phyloP scores from a whole-genome alignment of 2,329 filamentous ascomycete genomes.

The Ceratocystis cubensis region DNA sequence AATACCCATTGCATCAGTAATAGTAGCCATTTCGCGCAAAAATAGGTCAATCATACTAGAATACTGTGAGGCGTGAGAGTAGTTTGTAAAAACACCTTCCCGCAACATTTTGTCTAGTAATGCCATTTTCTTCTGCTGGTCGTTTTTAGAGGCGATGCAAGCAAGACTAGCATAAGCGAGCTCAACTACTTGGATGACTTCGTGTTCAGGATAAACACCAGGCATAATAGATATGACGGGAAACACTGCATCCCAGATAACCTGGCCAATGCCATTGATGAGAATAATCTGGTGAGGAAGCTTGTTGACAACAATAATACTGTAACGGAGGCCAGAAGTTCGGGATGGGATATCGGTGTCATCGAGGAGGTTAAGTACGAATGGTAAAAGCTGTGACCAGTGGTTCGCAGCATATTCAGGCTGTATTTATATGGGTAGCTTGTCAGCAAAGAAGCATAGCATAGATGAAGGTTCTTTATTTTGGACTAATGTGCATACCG shows the following conservation, averaged over 20 bases:
- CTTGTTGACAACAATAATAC: conserved; percentile 42
- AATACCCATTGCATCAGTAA: conserved; percentile 48
- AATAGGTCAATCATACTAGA: conserved; percentile 45
- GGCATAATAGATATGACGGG: conserved; percentile 68
- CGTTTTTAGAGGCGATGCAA: conserved; percentile 25
- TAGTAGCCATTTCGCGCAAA: conserved; percentile 35
- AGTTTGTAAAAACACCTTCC: conserved; percentile 42
- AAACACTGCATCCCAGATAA: conserved; percentile 57
- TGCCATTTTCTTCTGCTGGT: conserved; percentile 26
- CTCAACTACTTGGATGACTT: conserved; percentile 52
- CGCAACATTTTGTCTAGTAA: conserved; percentile 44
- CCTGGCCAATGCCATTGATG: conserved; percentile 50
- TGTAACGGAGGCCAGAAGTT: conserved; percentile 41
- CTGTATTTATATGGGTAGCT: conserved; percentile 25
- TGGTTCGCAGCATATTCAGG: conserved; percentile 36
- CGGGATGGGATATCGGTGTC: conserved; percentile 45
- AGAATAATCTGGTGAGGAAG: conserved; percentile 42
- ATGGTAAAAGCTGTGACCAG: conserved; percentile 59
- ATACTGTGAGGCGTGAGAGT: conserved; percentile 47
- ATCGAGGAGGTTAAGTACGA: conserved; percentile 56
- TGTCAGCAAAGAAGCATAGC: background rate
- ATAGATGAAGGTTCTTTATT: background rate
- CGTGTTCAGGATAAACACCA: conserved; percentile 58
- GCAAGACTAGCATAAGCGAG: conserved; percentile 56
- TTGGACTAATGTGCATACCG: conserved; percentile 5